Evolutionary conservation across 805 yeast genomes (phyloP), one percentile per base, ranked within the genome.

Genomic region (Komagataella mondaviorum): DNA sequence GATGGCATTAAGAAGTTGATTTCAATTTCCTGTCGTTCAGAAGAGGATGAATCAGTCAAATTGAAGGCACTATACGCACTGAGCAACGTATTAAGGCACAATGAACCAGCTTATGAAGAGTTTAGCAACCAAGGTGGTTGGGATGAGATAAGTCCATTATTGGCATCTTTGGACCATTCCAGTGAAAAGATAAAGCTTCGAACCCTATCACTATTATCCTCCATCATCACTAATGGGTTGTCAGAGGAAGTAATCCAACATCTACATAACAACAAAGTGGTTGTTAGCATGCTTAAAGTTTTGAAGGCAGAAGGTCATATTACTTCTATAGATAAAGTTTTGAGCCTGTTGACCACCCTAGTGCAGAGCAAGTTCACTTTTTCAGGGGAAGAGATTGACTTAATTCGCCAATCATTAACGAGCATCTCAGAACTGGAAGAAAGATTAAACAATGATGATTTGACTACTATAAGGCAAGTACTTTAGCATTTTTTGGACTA

Each of bases 31-130:
- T 54, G 59, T 6, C 52, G 60, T 30, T 44, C 54, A 1, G 52
- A 57, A 50, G 48, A 24, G 10, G 52, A 49, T 3, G 62, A 64
- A 20, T 62, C 56, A 3, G 76, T 80, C 23, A 70, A 75, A 50
- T 64, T 76, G 39, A 90, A 90, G 63, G 81, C 88, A 0, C 61
- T 89, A 23, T 87, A 85, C 62, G 96, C 97, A 0, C 66, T 91
- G 16, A 77, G 95, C 0, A 80, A 83, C 45, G 70, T 82, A 12
- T 65, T 88, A 6, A 78, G 95, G 60, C 90, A 91, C 66, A 82
- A 80, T 60, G 65, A 68, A 23, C 67, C 66, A 0, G 83, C 81
- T 2, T 80, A 79, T 53, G 66, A 69, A 4, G 62, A 70, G 54
- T 91, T 93, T 59, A 20, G 47, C 23, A 63, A 69, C 30, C 56